Evolutionary conservation across 352 stramenopile species (phyloP), one percentile per base, ranked within the genome.

Genomic region (Peronosclerospora sorghi): DNA sequence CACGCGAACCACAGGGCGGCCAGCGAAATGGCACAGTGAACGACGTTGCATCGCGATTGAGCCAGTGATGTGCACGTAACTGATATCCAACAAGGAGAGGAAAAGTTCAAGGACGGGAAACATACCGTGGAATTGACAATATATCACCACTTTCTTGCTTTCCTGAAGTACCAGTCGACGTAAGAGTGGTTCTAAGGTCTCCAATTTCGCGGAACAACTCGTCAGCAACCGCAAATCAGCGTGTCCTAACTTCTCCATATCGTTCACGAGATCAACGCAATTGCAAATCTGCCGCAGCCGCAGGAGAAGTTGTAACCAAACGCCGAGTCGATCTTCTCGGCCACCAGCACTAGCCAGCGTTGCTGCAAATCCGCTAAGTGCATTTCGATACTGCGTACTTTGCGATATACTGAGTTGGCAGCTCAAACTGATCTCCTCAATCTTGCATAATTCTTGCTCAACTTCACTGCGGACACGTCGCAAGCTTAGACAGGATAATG

Each of bases 341-440:
- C 60, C 53, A 47, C 49, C 50, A 7, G 38, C 35, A 21, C 49
- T 59, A 27, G 60, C 66, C 3, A 78, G 34, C 4, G 71, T 68
- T 10, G 71, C 51, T 0, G 57, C 59, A 45, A 92, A 92, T 1
- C 60, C 62, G 8, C 44, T 62, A 14, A 86, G 46, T 8, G 59
- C 68, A 35, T 74, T 77, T 19, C 67, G 74, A 35, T 92, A 92
- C 51, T 89, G 77, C 1, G 56, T 64, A 18, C 43, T 54, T 49
- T 92, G 79, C 0, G 73, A 83, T 7, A 41, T 14, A 27, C 55
- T 77, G 26, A 76, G 52, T 36, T 64, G 40, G 23, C 73, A 88
- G 14, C 66, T 68, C n/a, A 92, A 34, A 38, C 74, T 92, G 21
- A 82, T 70, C 50, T 92, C 79, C 52, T 92, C 77, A 12, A 92